Base-by-base conservation (phyloP, 306 rosid species). In the Myrica gale region DNA sequence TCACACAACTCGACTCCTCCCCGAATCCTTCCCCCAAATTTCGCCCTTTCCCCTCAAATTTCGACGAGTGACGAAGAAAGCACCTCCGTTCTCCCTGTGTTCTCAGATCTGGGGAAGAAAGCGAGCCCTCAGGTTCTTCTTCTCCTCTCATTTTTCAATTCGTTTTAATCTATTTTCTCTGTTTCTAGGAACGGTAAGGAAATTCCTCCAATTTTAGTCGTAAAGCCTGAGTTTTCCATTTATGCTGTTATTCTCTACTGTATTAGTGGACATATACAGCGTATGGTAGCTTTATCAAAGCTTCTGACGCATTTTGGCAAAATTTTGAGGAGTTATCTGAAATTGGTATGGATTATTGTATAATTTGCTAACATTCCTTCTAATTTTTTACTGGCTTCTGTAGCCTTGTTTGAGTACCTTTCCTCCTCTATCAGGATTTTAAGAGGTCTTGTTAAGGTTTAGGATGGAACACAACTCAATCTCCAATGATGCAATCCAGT, bases 171-270 rank as follows among this genome's bases (percentile, higher is more conserved):
- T 69, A 61, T 19, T 20, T 48, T 12, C 62, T 78, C 69, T 63
- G 75, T 72, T 62, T 84, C 44, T 55, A 48, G 43, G 43, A 69
- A 26, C 56, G n/a, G 71, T 74, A 41, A 80, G 91, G 81, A 73
- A 74, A 58, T 74, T 87, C 75, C 60, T 57, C 74, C 42, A 20
- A 82, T 72, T 79, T 78, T 68, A 80, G 70, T 85, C 26, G 83
- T 77, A 83, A 87, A 87, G 87, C 89, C 65, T 70, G 19, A 43
- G 48, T 65, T 70, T 71, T 44, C 9, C 73, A 67, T 78, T 83
- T 62, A 74, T 68, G 82, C 75, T 62, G 65, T 75, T 74, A 41
- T 80, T 73, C 68, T 72, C 51, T 70, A 79, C 70, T 76, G 79
- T 78, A 75, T 71, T 81, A 72, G 77, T 78, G 68, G 81, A 78